Percentiles rank a stretch among this genome's conserved stretches.
Evolutionary conservation across 2,329 filamentous ascomycete genomes (phyloP).

Genomic region (Trichoderma endophyticum): DNA sequence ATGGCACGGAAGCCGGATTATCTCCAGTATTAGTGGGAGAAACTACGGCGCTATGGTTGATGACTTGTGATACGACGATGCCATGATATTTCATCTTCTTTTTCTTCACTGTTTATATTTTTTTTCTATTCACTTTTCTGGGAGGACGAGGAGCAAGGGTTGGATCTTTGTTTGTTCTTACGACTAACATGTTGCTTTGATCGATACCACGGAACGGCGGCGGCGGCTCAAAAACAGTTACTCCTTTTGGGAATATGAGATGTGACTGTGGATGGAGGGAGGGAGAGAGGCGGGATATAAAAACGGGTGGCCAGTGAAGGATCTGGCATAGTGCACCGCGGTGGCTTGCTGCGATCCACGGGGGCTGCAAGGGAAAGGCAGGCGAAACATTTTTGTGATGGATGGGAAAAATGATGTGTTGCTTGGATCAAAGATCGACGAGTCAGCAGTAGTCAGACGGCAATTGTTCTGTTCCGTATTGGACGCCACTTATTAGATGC

Average conservation of each 20-base stretch:
- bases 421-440: not conserved
- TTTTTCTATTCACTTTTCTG: not conserved
- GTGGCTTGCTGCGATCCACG: not conserved
- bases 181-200: not conserved
- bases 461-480: not conserved
- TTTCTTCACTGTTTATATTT: not conserved
- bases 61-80: not conserved
- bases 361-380: not conserved
- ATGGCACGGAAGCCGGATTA: conserved; percentile 82
- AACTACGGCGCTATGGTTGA: not conserved
- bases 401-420: not conserved
- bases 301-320: not conserved
- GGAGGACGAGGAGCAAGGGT: not conserved
- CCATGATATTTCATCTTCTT: not conserved
- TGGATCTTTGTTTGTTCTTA: conserved; percentile 9
- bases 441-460: not conserved
- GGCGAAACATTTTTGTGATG: not conserved
- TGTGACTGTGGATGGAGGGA: not conserved
- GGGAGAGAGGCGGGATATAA: not conserved
- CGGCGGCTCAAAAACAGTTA: not conserved
- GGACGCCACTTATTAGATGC: not conserved
- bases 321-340: not conserved
- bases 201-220: conserved; percentile 4
- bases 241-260: not conserved
- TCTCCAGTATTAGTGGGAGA: conserved; percentile 23